Conservation (phyloP, 2,329 filamentous ascomycete species). For the Aureobasidium mangrovei region DNA sequence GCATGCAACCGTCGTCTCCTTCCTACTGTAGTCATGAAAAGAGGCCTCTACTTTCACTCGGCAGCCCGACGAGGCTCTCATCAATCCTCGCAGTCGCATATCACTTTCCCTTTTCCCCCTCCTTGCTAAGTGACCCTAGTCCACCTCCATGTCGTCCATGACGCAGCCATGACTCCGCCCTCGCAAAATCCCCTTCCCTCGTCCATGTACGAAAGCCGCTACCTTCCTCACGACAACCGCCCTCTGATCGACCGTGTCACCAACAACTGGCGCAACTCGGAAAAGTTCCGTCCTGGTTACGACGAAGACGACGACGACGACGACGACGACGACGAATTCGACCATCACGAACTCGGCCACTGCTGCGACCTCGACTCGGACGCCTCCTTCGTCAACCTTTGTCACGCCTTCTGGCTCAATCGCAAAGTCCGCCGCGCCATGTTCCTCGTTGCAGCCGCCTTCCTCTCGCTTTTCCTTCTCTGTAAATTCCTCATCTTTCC, state of each 20-base stretch:
- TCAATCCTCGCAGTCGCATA: neutral
- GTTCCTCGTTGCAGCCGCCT: conserved; percentile 25
- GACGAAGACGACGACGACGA: conserved; percentile 15
- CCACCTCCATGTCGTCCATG: neutral
- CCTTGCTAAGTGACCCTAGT: neutral
- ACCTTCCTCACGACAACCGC: conserved; percentile 10
- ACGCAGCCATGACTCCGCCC: conserved; percentile 3
- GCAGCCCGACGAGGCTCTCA: conserved; percentile 6
- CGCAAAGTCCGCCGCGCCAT: conserved; percentile 25
- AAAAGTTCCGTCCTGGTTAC: conserved; percentile 4
- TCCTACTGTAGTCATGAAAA: neutral
- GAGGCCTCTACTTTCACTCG: neutral
- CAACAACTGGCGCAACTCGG: conserved; percentile 21
- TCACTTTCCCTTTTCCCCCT: neutral
- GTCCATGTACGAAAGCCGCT: neutral
- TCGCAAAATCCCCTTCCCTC: neutral
- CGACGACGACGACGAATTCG: conserved; percentile 14
- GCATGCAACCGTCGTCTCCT: neutral
- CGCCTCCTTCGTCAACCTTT: conserved; percentile 20
- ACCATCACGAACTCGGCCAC: conserved; percentile 6
- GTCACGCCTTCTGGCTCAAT: conserved; percentile 15
- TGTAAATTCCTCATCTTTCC: conserved; percentile 33
- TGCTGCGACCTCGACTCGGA: conserved; percentile 31
- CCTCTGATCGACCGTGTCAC: conserved; percentile 23
- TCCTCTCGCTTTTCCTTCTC: conserved; percentile 25